Evolutionary conservation across 306 rosid species (phyloP), one percentile per base, ranked within the genome.

Genomic region (Acacia crassicarpa): DNA sequence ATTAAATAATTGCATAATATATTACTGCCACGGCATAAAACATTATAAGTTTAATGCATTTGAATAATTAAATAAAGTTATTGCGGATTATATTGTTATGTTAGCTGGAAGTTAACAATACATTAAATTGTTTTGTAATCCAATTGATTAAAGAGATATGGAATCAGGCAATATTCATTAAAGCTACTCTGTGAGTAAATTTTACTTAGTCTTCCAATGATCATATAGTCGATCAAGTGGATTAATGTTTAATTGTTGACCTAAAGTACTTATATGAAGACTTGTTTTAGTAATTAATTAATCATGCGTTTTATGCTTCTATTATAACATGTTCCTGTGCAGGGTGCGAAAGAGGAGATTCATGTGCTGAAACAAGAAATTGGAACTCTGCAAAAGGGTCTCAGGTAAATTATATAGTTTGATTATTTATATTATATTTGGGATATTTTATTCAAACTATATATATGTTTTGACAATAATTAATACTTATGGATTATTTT

Each of bases 301-400:
- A 54, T 53, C 22, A 17, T 53, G 22, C 22, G 17, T 53, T 6
- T 53, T 19, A 49, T 53, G 19, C 22, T 6, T 9, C 27, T 20
- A n/a, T 56, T 56, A n/a, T 84, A 22, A 0, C 17, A 30, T 78
- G 48, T 43, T 81, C 44, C 38, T 65, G 20, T 48, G 4, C 67
- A 94, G 98, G 92, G 86, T 83, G 87, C 90, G 62, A 89, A 90
- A 70, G 92, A 87, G 82, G 98, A 92, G 85, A 75, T 90, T 35
- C 79, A 77, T 77, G 33, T 78, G 86, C 88, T 94, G 12, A 91
- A 92, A 71, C 90, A 91, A 67, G 95, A 94, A 85, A 89, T 94
- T 25, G 97, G 85, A 61, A 85, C 84, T 43, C 56, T 92, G 81
- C 94, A 92, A 69, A 91, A 91, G 84, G 97, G 98, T n/a, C 86